Evolutionary conservation across 2,329 filamentous ascomycete species (phyloP), one percentile per base, ranked within the genome.

Genomic region (Monilinia polystroma): DNA sequence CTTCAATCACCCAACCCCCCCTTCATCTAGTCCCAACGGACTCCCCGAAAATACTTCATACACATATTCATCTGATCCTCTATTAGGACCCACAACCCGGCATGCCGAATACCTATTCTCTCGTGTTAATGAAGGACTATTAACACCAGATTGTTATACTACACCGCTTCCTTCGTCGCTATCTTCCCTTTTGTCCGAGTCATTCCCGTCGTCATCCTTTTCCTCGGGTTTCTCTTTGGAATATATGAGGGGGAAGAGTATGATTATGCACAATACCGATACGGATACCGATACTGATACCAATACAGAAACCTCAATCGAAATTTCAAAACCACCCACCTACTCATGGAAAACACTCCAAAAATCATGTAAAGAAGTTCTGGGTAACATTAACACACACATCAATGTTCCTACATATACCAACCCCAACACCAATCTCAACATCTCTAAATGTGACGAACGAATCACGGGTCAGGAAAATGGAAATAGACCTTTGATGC

Each of bases 81-180:
- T 60, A 6, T 60, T 29, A 4, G 29, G 57, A 0, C 57, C 57
- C 7, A 49, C 43, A 2, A 51, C 57, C 14, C 43, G 29, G 2
- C 45, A 35, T 26, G 45, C 57, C 11, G 57, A 60, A 10, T 60
- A 60, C 32, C 12, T 60, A 11, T 18, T 49, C 20, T 60, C 45
- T 43, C 45, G 43, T 1, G 43, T 51, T 1, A 20, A 60, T 16
- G n/a, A 26, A 6, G 20, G 3, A 3, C 20, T 60, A 11, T 11
- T 49, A 29, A 11, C 4, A 1, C 57, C 57, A 1, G 57, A 60
- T 60, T 51, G n/a, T n/a, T 51, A 51, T 51, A 23, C 3, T 51
- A 51, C 47, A 12, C n/a, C 47, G 7, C n/a, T 11, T 1, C n/a
- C n/a, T 23, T n/a, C 43, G 11, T 32, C 32, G 1, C 0, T 63